Evolutionary conservation across 2,329 filamentous ascomycete species (phyloP), one percentile per base, ranked within the genome.

Genomic region (Teratosphaeria zuluensis): DNA sequence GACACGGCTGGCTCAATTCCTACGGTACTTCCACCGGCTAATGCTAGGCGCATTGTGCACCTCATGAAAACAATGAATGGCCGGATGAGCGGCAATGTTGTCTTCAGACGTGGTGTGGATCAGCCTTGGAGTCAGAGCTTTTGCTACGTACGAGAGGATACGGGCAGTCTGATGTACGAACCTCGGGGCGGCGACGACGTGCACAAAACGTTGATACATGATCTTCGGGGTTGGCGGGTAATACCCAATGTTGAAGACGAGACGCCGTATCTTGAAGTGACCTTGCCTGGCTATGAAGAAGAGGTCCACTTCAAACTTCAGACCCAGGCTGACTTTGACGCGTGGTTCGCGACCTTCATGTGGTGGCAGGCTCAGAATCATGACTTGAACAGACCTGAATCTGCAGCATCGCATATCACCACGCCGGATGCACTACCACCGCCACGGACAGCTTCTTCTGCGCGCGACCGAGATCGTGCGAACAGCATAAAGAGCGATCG

Each of bases 1-100:
- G 60, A 63, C 48, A 68, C 67, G n/a, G 61, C 61, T n/a, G 63
- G 67, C 46, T 66, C 65, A 31, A 66, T 67, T 33, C 61, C 67
- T n/a, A 65, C 66, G 4, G 59, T 38, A 61, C 70, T 69, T 66
- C 76, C 58, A 65, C 75, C 66, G 42, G 80, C 82, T 21, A 86
- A 91, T 72, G 84, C 87, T 46, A 64, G 86, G 65, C 88, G 84
- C 68, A 81, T 92, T 30, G 76, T 91, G 57, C 79, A 84, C 66
- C 75, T 94, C 60, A 92, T 94, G 88, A 89, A 86, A 71, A 85
- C 81, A 28, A 76, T 90, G 6, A 88, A 86, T 67, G 89, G 90
- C 31, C 82, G 85, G 64, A 94, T 92, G 89, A 85, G 85, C 66
- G 89, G 89, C 58, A 84, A 87, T 64, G 79, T 91, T 32, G 86